Evolutionary conservation across 371 early-diverging fungal species (phyloP).

Genomic region (Rhizopus sp.): DNA sequence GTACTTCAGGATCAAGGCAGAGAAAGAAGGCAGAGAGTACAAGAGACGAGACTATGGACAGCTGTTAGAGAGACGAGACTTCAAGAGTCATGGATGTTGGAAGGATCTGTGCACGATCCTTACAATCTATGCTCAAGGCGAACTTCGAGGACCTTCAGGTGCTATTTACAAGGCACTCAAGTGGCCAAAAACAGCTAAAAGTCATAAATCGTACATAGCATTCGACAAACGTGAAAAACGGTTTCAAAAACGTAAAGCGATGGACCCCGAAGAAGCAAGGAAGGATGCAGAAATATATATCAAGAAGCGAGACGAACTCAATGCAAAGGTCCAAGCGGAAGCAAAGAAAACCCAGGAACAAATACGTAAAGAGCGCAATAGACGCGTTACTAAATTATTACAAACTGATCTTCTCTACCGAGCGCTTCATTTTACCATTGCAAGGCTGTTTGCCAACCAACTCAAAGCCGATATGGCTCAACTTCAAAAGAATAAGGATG

Average conservation of each 20-base stretch:
- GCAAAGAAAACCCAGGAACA: constrained; percentile 25
- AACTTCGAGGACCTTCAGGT: constrained; percentile 14
- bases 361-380: constrained; percentile 20
- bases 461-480: constrained; percentile 44
- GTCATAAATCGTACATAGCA: too few species aligned
- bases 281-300: constrained; percentile 6
- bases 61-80: constrained; percentile 15
- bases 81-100: constrained; percentile 53
- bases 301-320: constrained; percentile 18
- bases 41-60: constrained; percentile 11
- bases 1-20: constrained; percentile 13
- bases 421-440: constrained; percentile 50
- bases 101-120: constrained; percentile 56
- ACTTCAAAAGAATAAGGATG: constrained; percentile 28
- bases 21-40: constrained; percentile 26
- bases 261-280: constrained; percentile 9
- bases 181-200: constrained; percentile 15
- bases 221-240: constrained; percentile 12
- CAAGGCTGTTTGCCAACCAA: constrained; percentile 53
- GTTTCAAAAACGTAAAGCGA: constrained; percentile 5
- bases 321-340: constrained; percentile 13
- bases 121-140: constrained; percentile 37
- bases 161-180: constrained; percentile 21
- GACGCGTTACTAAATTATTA: constrained; percentile 24
- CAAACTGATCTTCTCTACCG: constrained; percentile 34